Evolutionary conservation across 768 basidiomycete species (phyloP).

Genomic region (Mycena chlorophos): DNA sequence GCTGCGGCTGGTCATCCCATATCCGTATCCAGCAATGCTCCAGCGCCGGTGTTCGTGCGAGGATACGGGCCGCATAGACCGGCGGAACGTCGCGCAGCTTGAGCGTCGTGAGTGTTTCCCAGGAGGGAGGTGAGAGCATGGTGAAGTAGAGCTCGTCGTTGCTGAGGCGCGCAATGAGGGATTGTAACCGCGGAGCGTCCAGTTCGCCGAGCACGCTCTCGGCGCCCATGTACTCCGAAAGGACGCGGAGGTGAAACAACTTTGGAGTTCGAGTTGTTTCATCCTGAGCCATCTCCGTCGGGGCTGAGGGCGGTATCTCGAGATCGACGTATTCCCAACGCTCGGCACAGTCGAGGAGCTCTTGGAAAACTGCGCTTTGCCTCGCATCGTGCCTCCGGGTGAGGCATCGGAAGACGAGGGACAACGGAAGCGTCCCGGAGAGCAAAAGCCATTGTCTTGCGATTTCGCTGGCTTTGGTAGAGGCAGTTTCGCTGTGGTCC

Average conservation of each 20-base stretch:
- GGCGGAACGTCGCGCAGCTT: not conserved
- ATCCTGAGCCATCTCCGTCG: not conserved
- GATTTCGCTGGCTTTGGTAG: not conserved
- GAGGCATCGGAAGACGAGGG: not conserved
- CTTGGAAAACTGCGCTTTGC: not conserved
- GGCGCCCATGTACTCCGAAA: not conserved
- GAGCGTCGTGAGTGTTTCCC: not conserved
- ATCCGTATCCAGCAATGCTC: not conserved
- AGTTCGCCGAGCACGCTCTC: not conserved
- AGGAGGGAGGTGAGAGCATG: not conserved
- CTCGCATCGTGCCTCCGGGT: not conserved
- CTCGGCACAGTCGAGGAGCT: not conserved
- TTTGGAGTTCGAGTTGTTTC: not conserved
- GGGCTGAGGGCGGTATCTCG: not conserved
- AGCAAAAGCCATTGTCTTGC: not conserved
- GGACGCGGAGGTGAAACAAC: not conserved
- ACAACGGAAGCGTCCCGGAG: not conserved
- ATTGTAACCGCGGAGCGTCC: not conserved
- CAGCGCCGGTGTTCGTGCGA: not conserved
- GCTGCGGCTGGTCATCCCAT: not conserved
- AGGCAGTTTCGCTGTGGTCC: not conserved
- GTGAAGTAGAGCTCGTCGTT: not conserved
- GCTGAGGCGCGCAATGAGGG: not conserved
- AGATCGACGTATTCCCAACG: not conserved
- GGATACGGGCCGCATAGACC: not conserved